Conservation (phyloP, 306 rosid species). For the Sophora flavescens region DNA sequence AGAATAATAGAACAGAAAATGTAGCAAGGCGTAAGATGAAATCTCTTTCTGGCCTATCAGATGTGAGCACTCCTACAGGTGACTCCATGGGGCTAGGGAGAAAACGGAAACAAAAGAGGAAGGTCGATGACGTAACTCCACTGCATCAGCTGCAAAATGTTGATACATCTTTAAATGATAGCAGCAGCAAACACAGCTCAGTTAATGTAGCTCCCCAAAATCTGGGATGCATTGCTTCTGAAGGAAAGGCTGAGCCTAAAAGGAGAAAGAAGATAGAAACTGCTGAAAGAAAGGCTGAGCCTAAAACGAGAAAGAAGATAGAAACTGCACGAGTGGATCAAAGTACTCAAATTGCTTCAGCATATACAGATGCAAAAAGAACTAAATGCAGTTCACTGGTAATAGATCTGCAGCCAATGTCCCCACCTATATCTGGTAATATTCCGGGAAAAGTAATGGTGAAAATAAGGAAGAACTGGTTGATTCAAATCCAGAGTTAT, state of each 20-base stretch:
- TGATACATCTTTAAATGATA: constrained; percentile 60
- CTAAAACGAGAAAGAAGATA: constrained; percentile 57
- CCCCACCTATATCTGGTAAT: constrained; percentile 35
- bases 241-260: constrained; percentile 47
- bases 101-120: constrained; percentile 38
- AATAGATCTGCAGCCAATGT: constrained; percentile 50
- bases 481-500: constrained; percentile 41
- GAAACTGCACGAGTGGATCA: background rate
- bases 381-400: constrained; percentile 53
- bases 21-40: constrained; percentile 57
- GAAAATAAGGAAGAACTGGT: constrained; percentile 38
- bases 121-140: constrained; percentile 42
- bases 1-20: constrained; percentile 49
- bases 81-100: constrained; percentile 29
- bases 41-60: constrained; percentile 69
- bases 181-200: constrained; percentile 29
- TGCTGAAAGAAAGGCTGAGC: constrained; percentile 47
- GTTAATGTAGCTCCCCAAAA: constrained; percentile 43
- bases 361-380: constrained; percentile 27
- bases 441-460: constrained; percentile 30
- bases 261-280: constrained; percentile 54
- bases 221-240: constrained; percentile 45
- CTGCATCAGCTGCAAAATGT: constrained; percentile 44
- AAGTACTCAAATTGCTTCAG: constrained; percentile 33
- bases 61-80: constrained; percentile 50